Base-by-base conservation (phyloP, 129 eudicot genomes). In the Cynara cardunculus region DNA sequence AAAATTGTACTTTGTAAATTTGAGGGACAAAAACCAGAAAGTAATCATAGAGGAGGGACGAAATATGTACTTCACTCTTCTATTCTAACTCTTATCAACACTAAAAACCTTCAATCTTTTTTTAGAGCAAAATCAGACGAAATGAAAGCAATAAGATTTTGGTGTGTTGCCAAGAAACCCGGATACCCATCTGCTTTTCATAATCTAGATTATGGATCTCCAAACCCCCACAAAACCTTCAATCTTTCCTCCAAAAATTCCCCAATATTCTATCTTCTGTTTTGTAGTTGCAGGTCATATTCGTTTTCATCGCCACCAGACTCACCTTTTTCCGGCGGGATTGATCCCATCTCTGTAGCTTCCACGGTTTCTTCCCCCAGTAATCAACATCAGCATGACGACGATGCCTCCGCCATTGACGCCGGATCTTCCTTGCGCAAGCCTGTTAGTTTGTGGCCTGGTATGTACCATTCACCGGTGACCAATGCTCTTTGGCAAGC, bases 401-500 rank as follows among this genome's bases (percentile, higher is more conserved):
- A 41, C 65, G 84, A 88, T 22, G 70, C 64, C 0, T 59, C 65
- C 6, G 82, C 91, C 5, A 90, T 95, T 73, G 97, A 95, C 77
- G 99, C 97, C 4, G 89, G 97, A 3, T 82, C 83, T 61, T 95
- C 97, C 0, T 86, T 86, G 21, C 87, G 97, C 16, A 95, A 95
- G 75, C 97, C 99, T 8, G 72, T 90, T 22, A 89, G 96, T 77
- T 74, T 95, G 30, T 95, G 99, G 99, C 99, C 99, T 0, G 99
- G 99, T 44, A 91, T 89, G 92, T 95, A 92, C 80, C 96, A 95
- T 85, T 95, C 99, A 1, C 99, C 97, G 59, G 99, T 89, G 0
- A 95, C 99, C 0, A 95, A 95, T 74, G 99, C 99, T n/a, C 82
- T 95, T 14, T 95, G 97, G 97, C 94, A 95, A 82, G 99, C 97